Evolutionary conservation across 306 rosid species (phyloP).

Genomic region (Abrus pulchellus): DNA sequence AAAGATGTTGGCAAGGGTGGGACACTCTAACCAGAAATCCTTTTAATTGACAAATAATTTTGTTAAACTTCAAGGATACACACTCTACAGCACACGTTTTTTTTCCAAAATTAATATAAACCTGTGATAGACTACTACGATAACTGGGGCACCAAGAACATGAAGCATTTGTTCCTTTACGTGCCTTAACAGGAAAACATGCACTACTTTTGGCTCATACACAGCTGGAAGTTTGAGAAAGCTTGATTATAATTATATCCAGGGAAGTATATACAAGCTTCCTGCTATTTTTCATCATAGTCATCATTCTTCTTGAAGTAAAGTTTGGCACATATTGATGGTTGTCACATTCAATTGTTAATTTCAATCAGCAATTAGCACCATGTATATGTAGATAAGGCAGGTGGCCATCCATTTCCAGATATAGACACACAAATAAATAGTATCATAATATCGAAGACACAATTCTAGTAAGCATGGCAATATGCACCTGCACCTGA

Average conservation of each 20-base stretch:
- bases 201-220: slow-evolving; percentile 5
- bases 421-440: not conserved
- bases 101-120: not conserved
- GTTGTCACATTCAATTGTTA: slow-evolving; percentile 3
- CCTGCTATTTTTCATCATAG: not conserved
- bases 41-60: not conserved
- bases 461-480: slow-evolving; percentile 3
- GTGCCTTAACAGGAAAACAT: not conserved
- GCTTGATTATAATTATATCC: slow-evolving; percentile 3
- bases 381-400: not conserved
- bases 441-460: not conserved
- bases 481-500: slow-evolving; percentile 20
- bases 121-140: not conserved
- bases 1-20: not conserved
- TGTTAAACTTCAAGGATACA: not conserved
- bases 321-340: slow-evolving; percentile 22
- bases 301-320: slow-evolving; percentile 19
- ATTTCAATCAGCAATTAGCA: slow-evolving; percentile 23
- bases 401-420: not conserved
- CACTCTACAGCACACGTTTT: not conserved
- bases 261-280: slow-evolving; percentile 10
- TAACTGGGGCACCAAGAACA: not conserved
- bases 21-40: not conserved
- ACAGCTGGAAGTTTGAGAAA: not conserved
- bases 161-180: not conserved